Conservation (phyloP, 495 filamentous ascomycete genomes). For the Annulohypoxylon nitens region DNA sequence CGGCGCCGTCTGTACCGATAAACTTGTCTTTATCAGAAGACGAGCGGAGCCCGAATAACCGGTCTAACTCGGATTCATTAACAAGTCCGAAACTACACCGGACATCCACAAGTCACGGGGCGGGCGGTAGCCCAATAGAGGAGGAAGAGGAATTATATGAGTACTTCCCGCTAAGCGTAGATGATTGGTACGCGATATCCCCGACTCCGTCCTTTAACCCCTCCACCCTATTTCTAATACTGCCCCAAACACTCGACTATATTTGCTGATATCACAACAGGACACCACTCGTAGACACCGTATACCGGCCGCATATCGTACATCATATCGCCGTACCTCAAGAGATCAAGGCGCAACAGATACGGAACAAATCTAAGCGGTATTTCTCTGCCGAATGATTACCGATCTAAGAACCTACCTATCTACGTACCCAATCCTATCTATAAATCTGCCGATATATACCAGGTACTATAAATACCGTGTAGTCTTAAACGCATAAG, state of each 20-base stretch:
- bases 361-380: conserved; percentile 78
- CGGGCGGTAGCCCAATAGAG: conserved; percentile 70
- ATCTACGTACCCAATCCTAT: not conserved
- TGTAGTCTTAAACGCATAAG: not conserved
- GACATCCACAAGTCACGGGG: conserved; percentile 49
- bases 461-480: not conserved
- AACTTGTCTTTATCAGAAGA: conserved; percentile 82
- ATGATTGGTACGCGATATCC: conserved; percentile 75
- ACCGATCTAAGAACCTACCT: not conserved
- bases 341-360: conserved; percentile 78
- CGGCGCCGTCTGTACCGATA: conserved; percentile 66
- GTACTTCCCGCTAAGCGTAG: conserved; percentile 88
- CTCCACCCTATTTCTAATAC: not conserved
- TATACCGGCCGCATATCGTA: conserved; percentile 92
- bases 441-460: conserved; percentile 2
- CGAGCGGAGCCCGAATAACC: conserved; percentile 67
- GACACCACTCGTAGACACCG: conserved; percentile 89
- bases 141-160: conserved; percentile 87
- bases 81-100: conserved; percentile 57
- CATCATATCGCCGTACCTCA: conserved; percentile 85
- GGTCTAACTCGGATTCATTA: conserved; percentile 54
- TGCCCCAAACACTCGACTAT: not conserved
- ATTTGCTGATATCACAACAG: conserved; percentile 41
- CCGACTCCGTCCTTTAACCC: not conserved
- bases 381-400: conserved; percentile 79